Conservation (phyloP, 2,329 filamentous ascomycete genomes). For the Sclerotinia nivalis region DNA sequence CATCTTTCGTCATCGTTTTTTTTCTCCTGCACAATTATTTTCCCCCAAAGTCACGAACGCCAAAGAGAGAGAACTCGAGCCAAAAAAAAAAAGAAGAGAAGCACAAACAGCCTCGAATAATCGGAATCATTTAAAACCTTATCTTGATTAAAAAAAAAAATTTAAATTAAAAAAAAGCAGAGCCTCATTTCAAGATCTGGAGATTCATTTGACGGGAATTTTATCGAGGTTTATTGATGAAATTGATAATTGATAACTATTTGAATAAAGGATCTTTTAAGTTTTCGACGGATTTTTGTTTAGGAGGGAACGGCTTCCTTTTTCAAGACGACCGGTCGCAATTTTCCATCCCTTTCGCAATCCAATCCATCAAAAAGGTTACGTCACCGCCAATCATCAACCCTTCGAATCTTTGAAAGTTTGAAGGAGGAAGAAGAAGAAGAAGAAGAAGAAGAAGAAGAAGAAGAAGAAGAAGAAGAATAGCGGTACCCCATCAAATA, state of each 20-base stretch:
- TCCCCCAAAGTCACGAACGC: neutral
- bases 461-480: too few species aligned
- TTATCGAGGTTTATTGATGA: neutral
- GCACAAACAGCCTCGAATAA: neutral
- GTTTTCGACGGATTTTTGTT: neutral
- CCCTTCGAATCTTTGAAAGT: neutral
- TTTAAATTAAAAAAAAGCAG: neutral
- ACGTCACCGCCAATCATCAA: constrained; percentile 1
- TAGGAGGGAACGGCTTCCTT: neutral
- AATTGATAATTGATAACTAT: neutral
- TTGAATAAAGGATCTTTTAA: neutral
- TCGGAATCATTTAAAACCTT: neutral
- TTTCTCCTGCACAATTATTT: neutral
- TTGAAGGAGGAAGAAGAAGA: neutral
- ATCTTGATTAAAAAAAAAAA: neutral
- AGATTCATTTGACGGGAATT: neutral
- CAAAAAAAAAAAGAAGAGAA: too few species aligned
- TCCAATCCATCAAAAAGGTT: neutral
- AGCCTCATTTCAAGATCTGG: neutral
- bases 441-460: too few species aligned
- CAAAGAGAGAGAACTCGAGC: neutral
- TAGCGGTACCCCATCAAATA: too few species aligned
- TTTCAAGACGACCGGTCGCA: neutral
- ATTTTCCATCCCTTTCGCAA: neutral
- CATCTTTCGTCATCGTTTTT: constrained; percentile 18